Evolutionary conservation across 495 filamentous ascomycete genomes (phyloP).

Genomic region (Platismatia glauca): DNA sequence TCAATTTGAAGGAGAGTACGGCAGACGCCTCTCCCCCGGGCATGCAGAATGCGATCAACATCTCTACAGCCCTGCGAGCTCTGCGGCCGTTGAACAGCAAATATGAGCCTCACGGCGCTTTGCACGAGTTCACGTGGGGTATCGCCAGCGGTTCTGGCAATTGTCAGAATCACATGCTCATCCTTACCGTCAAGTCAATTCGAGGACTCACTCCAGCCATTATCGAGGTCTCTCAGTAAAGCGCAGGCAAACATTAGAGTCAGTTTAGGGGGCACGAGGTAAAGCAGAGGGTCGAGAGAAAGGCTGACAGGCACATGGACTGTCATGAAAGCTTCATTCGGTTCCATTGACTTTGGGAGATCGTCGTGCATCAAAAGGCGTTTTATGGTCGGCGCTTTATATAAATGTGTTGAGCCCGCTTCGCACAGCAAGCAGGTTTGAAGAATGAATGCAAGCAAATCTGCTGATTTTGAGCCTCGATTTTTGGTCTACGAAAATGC

Average conservation of each 20-base stretch:
- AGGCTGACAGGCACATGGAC: not conserved
- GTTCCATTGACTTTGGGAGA: not conserved
- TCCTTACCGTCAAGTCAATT: not conserved
- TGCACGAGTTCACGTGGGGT: not conserved
- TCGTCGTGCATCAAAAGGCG: not conserved
- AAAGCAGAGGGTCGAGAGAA: not conserved
- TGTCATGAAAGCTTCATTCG: not conserved
- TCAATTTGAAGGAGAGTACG: not conserved
- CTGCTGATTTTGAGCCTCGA: not conserved
- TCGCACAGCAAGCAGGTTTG: not conserved
- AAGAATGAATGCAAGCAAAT: not conserved
- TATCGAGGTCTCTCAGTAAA: not conserved
- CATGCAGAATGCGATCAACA: not conserved
- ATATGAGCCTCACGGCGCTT: not conserved
- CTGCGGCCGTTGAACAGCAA: not conserved
- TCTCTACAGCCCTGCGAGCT: not conserved
- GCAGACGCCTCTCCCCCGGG: not conserved
- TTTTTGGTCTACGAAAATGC: not conserved
- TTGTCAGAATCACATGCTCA: not conserved
- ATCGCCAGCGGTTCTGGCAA: not conserved
- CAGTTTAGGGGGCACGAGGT: not conserved
- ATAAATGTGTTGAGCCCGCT: not conserved
- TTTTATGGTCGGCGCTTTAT: not conserved
- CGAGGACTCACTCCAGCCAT: not conserved
- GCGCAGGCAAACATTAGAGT: not conserved